Conservation (phyloP, 441 rosid species). For the Erodium texanum region DNA sequence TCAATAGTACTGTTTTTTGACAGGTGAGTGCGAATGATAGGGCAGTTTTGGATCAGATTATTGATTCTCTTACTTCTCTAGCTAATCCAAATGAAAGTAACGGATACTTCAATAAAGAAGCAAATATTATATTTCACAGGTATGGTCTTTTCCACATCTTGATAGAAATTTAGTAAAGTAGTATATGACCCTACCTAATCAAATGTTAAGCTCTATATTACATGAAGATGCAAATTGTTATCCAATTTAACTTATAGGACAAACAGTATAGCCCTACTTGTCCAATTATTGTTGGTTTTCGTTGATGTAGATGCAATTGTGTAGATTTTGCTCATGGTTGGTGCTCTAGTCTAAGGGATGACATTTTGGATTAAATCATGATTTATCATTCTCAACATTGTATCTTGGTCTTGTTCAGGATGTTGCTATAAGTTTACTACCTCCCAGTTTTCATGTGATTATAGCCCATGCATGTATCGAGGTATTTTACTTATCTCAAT, state of each 20-base stretch:
- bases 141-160: conserved; percentile 19
- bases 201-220: neutral
- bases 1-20: conserved; percentile 17
- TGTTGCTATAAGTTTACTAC: conserved; percentile 78
- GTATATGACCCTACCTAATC: neutral
- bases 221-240: neutral
- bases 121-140: conserved; percentile 63
- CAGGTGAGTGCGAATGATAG: conserved; percentile 87
- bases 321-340: neutral
- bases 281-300: neutral
- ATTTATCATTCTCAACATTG: neutral
- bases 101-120: conserved; percentile 22
- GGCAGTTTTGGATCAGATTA: conserved; percentile 68
- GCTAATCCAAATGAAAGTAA: conserved; percentile 50
- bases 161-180: conserved; percentile 1
- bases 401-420: conserved; percentile 41
- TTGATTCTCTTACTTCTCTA: conserved; percentile 71
- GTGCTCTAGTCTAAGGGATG: neutral
- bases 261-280: neutral
- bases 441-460: conserved; percentile 54
- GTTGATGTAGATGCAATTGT: neutral
- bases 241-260: neutral
- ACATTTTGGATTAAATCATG: neutral
- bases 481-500: conserved; percentile 28
- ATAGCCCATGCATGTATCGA: conserved; percentile 72